Percentiles rank a stretch among this genome's conserved stretches.
phyloP scores from a whole-genome alignment of 2,329 filamentous ascomycete genomes.

The Fusarium musae region DNA sequence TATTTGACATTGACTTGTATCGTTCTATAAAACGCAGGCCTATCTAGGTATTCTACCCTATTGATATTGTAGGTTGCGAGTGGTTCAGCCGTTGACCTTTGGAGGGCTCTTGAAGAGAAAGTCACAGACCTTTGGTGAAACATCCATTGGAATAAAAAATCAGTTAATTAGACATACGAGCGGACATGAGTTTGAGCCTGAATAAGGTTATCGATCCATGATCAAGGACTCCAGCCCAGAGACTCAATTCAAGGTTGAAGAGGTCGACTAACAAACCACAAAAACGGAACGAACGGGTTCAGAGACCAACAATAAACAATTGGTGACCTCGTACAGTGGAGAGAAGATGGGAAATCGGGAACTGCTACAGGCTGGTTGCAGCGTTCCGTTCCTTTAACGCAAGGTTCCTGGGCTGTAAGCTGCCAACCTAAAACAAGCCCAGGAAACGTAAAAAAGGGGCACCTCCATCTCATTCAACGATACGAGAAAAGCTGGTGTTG shows the following conservation, averaged over 20 bases:
- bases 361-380: constrained; percentile 19
- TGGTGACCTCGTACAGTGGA: background rate
- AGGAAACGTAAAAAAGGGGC: constrained; percentile 32
- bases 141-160: background rate
- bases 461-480: constrained; percentile 22
- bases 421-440: constrained; percentile 28
- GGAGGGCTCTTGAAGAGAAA: background rate
- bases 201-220: background rate
- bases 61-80: no score
- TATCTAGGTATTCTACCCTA: background rate
- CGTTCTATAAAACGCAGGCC: background rate
- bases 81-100: background rate
- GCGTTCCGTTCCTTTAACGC: constrained; percentile 2
- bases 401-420: constrained; percentile 5
- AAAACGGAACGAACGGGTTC: constrained; percentile 11
- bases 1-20: background rate
- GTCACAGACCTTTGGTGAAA: background rate
- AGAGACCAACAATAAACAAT: background rate
- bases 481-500: constrained; percentile 33
- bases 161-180: background rate
- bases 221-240: background rate
- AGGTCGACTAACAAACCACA: background rate
- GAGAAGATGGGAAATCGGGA: background rate
- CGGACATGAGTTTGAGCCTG: background rate
- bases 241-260: background rate